Percentiles rank a stretch among this genome's conserved stretches.
Evolutionary conservation across 2,329 filamentous ascomycete species (phyloP).

Genomic region (Drechslerella coelobrocha): DNA sequence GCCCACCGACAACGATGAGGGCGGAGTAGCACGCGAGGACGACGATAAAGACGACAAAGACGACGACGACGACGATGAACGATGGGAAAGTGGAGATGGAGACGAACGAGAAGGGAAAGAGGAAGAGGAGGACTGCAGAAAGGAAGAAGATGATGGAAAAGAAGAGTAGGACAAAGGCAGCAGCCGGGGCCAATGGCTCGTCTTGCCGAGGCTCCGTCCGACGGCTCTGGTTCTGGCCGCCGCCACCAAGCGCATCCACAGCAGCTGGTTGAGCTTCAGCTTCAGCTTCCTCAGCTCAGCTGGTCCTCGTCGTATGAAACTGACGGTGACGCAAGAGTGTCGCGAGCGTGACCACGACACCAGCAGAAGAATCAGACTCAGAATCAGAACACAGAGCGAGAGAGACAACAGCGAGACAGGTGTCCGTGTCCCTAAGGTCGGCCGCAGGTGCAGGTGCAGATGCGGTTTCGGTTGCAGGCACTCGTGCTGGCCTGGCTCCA

Average conservation of each 20-base stretch:
- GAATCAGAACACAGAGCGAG: too few relatives aligned
- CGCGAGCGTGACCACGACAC: not conserved
- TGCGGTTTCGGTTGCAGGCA: not conserved
- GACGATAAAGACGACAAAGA: constrained; percentile 1
- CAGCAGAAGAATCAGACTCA: too few relatives aligned
- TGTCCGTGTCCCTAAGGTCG: too few relatives aligned
- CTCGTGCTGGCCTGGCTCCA: too few relatives aligned
- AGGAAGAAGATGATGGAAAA: constrained; percentile 2
- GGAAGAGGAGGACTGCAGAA: not conserved
- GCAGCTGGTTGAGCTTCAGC: too few relatives aligned
- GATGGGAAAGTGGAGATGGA: not conserved
- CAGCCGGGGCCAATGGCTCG: not conserved
- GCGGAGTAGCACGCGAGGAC: not conserved
- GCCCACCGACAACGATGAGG: not conserved
- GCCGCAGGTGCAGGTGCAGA: too few relatives aligned
- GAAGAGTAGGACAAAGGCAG: not conserved
- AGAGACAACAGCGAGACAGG: too few relatives aligned
- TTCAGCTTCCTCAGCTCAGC: too few relatives aligned
- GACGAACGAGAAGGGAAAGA: not conserved
- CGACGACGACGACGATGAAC: not conserved
- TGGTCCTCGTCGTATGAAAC: too few relatives aligned
- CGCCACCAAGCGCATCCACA: constrained; percentile 1
- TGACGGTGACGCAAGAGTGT: not conserved
- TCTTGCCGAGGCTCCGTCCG: not conserved
- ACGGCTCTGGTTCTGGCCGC: not conserved